A percentile compares a stretch with the other conserved stretches of the same genome.
Evolutionary conservation across 2,329 filamentous ascomycete species (phyloP).

Genomic region (Aureobasidium melanogenum): DNA sequence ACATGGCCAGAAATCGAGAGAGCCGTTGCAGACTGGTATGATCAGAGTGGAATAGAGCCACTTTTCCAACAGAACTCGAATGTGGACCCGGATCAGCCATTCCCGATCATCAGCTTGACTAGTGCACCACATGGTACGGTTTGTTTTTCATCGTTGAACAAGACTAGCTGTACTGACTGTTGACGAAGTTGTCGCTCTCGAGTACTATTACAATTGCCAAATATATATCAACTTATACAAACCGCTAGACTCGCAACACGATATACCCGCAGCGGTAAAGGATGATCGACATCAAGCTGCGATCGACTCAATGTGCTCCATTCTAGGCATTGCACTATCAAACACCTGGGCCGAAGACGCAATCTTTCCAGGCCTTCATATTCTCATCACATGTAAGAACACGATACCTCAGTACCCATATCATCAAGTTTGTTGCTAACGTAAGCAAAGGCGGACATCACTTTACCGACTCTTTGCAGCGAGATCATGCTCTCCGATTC

Average conservation of each 20-base stretch:
- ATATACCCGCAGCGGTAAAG: background rate
- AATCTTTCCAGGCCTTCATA: background rate
- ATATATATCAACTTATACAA: background rate
- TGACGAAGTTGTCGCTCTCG: background rate
- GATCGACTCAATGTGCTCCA: background rate
- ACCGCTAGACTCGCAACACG: background rate
- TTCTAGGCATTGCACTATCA: background rate
- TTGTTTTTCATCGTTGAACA: too few relatives aligned
- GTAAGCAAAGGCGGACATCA: background rate
- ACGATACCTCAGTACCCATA: background rate
- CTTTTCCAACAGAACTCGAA: background rate
- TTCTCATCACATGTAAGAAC: background rate
- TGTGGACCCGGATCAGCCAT: background rate
- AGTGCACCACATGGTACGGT: background rate
- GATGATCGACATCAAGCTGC: background rate
- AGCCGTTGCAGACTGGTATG: background rate
- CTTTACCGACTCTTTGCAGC: background rate
- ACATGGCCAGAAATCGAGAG: background rate
- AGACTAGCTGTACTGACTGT: background rate
- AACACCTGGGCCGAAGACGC: background rate
- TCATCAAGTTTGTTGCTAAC: background rate
- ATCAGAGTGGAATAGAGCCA: background rate
- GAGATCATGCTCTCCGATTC: background rate
- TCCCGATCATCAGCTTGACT: background rate
- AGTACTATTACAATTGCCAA: background rate